Evolutionary conservation across 352 stramenopile genomes (phyloP).

Genomic region (Pythium monospermum): DNA sequence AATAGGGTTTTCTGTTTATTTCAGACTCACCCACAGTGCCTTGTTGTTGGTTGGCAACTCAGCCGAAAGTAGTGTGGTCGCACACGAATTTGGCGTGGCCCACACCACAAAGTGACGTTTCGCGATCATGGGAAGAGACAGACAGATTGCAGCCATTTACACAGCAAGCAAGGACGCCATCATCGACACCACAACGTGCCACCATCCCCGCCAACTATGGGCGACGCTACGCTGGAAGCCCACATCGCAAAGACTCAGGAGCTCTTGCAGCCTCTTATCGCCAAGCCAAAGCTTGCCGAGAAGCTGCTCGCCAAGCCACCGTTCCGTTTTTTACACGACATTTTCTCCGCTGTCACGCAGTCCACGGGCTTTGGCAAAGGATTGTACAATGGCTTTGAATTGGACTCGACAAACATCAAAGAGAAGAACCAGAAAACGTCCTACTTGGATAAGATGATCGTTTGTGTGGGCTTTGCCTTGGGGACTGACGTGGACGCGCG

Average conservation of each 20-base stretch:
- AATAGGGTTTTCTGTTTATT: too few species aligned
- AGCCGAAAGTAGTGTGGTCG: too few species aligned
- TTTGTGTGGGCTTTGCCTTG: constrained; percentile 60
- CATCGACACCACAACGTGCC: not conserved
- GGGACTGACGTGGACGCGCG: constrained; percentile 68
- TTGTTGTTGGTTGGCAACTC: too few species aligned
- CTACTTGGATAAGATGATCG: constrained; percentile 87
- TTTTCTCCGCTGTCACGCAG: constrained; percentile 86
- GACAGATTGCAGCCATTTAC: not conserved
- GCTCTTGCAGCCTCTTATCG: constrained; percentile 85
- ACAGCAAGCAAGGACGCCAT: not conserved
- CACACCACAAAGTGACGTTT: constrained; percentile 13
- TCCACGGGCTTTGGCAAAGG: constrained; percentile 84
- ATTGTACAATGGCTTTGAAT: constrained; percentile 78
- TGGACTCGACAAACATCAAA: constrained; percentile 80
- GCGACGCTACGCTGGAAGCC: constrained; percentile 45
- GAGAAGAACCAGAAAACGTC: constrained; percentile 82
- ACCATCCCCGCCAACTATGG: constrained; percentile 43
- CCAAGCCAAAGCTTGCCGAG: constrained; percentile 92
- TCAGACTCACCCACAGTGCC: too few species aligned
- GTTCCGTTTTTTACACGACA: constrained; percentile 96
- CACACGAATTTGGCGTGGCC: constrained; percentile 9
- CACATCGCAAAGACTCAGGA: constrained; percentile 78
- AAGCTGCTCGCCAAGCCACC: constrained; percentile 95
- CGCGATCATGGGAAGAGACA: not conserved